These are phyloP conservation scores for Hypericum androsaemum DNA, from an alignment of 345 rosid species.

Conservation along the genomic window DNA sequence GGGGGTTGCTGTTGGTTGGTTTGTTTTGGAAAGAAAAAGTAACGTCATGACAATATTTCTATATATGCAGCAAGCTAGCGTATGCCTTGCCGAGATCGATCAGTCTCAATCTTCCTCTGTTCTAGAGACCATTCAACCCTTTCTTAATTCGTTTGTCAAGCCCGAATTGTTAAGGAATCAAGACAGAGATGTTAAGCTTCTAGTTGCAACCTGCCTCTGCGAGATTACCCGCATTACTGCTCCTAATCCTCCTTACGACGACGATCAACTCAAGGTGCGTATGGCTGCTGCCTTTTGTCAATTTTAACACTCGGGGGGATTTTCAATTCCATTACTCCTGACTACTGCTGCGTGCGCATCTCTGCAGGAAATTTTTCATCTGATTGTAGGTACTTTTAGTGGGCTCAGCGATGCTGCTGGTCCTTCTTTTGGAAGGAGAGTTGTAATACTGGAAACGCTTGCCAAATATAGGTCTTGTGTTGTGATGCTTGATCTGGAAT, in stretches of 20 bases:
- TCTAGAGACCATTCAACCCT: conserved; percentile 71
- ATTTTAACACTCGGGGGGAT: too few relatives aligned
- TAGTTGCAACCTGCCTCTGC: conserved; percentile 90
- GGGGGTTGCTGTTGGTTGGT: too few relatives aligned
- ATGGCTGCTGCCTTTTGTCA: neutral
- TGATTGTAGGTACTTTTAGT: conserved; percentile 74
- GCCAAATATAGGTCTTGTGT: conserved; percentile 94
- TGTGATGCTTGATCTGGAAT: conserved; percentile 97
- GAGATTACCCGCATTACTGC: conserved; percentile 96
- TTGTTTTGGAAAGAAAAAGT: too few relatives aligned
- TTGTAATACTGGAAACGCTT: conserved; percentile 83
- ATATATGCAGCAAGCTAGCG: conserved; percentile 64
- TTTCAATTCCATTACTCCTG: conserved; percentile 2
- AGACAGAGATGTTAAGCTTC: conserved; percentile 89
- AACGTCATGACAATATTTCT: neutral
- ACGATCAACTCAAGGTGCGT: conserved; percentile 69
- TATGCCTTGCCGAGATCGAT: conserved; percentile 76
- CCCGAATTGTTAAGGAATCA: conserved; percentile 80
- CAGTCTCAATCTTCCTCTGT: conserved; percentile 66
- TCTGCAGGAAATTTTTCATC: conserved; percentile 75
- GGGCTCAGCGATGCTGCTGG: conserved; percentile 75
- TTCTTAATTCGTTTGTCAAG: conserved; percentile 66
- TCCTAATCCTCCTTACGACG: conserved; percentile 93
- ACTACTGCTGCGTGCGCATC: conserved; percentile 9
- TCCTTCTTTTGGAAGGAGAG: conserved; percentile 92